These are phyloP conservation scores for Gossypium rotundifolium DNA, from an alignment of 345 rosid species.

Conservation along the genomic window DNA sequence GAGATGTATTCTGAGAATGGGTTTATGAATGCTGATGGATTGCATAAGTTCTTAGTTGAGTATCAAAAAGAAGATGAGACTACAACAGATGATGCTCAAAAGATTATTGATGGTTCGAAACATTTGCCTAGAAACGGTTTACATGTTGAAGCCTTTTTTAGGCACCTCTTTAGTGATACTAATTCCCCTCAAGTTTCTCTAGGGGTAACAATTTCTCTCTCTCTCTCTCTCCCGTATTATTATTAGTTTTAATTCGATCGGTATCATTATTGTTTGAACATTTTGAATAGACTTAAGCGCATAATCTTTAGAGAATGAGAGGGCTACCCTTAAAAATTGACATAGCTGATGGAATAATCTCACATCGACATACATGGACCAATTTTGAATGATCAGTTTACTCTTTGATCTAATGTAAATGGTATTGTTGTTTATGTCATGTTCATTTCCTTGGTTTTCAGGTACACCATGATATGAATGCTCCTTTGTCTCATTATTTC, in stretches of 20 bases:
- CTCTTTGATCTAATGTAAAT: too few relatives aligned
- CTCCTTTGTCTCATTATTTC: constrained; percentile 86
- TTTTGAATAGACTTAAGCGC: too few relatives aligned
- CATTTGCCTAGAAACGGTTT: constrained; percentile 49
- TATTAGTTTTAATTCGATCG: too few relatives aligned
- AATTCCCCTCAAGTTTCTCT: constrained; percentile 46
- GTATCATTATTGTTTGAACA: too few relatives aligned
- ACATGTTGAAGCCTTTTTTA: constrained; percentile 55
- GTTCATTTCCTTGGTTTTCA: constrained; percentile 19
- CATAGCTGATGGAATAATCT: too few relatives aligned
- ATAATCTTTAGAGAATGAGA: too few relatives aligned
- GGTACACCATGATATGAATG: constrained; percentile 87
- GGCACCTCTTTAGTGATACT: constrained; percentile 42
- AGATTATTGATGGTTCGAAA: constrained; percentile 35
- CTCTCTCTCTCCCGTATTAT: background rate
- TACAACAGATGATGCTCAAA: constrained; percentile 50
- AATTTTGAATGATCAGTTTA: too few relatives aligned
- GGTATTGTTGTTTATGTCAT: background rate
- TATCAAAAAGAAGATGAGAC: constrained; percentile 49
- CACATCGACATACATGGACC: too few relatives aligned
- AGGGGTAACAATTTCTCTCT: constrained; percentile 29
- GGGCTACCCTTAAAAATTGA: too few relatives aligned
- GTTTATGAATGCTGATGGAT: constrained; percentile 42
- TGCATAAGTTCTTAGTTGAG: constrained; percentile 53
- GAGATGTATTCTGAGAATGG: constrained; percentile 53